phyloP scores from a whole-genome alignment of 305 asterid genomes.

The Solanum hybrid region DNA sequence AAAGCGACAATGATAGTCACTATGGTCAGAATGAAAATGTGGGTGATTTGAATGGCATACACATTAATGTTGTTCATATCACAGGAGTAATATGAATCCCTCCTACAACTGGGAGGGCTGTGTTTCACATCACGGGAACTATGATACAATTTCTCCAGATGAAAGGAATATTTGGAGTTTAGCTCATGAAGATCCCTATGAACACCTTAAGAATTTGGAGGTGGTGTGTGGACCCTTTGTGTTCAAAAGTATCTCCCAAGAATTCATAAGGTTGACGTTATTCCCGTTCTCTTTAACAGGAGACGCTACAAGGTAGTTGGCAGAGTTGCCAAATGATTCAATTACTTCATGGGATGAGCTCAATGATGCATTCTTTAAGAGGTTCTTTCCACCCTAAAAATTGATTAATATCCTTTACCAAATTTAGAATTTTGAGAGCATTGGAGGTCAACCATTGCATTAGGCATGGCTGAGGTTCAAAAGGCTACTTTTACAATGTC shows the following conservation, averaged over 20 bases:
- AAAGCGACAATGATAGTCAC: not conserved
- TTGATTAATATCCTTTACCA: not conserved
- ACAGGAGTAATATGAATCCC: not conserved
- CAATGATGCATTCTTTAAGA: not conserved
- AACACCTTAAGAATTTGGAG: not conserved
- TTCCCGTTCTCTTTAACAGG: not conserved
- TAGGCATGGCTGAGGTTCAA: not conserved
- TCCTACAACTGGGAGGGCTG: not conserved
- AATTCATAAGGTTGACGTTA: not conserved
- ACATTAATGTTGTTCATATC: not conserved
- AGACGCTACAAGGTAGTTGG: not conserved
- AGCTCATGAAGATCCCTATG: not conserved
- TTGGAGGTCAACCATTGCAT: not conserved
- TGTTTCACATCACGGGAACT: not conserved
- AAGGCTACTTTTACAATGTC: not conserved
- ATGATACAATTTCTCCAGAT: not conserved
- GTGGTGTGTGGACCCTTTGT: not conserved
- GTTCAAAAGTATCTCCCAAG: not conserved
- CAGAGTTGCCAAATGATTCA: not conserved
- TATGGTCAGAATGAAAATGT: not conserved
- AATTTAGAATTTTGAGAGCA: not conserved
- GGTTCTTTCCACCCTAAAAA: not conserved
- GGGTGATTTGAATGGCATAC: not conserved
- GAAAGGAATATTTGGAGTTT: not conserved
- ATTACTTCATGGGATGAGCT: not conserved